Conservation (phyloP, 2,329 filamentous ascomycete genomes). For the Emmonsia crescens region DNA sequence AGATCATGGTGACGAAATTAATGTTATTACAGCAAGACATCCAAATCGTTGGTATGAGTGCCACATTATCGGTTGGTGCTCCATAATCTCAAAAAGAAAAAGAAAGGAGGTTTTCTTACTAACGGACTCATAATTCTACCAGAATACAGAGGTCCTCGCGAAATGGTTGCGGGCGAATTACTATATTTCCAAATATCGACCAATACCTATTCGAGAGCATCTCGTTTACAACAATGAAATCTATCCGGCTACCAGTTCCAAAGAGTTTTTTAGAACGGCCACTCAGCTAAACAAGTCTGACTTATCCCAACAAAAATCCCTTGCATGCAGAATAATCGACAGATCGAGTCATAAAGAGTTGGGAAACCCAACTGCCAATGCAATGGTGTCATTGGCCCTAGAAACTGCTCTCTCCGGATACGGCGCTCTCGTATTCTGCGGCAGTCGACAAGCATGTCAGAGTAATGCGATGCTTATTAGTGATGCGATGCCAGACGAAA, state of each 20-base stretch:
- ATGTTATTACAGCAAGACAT: conserved; percentile 55
- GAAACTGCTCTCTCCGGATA: conserved; percentile 60
- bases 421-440: conserved; percentile 63
- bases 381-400: conserved; percentile 57
- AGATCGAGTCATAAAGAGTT: conserved; percentile 52
- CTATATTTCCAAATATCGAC: conserved; percentile 62
- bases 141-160: conserved; percentile 61
- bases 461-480: conserved; percentile 57
- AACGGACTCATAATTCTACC: not conserved
- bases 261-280: conserved; percentile 47
- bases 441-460: conserved; percentile 58
- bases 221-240: conserved; percentile 60
- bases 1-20: conserved; percentile 63
- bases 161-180: conserved; percentile 60
- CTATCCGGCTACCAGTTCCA: conserved; percentile 52
- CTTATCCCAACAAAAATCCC: conserved; percentile 20
- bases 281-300: conserved; percentile 36
- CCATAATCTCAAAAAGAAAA: not conserved
- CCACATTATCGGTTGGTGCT: conserved; percentile 52
- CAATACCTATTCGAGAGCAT: conserved; percentile 65
- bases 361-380: conserved; percentile 54
- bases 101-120: not conserved
- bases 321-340: conserved; percentile 39
- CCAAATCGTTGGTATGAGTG: conserved; percentile 71
- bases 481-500: conserved; percentile 48